Base-by-base conservation (phyloP, 805 yeast genomes). In the Candida pseudofarinosa region DNA sequence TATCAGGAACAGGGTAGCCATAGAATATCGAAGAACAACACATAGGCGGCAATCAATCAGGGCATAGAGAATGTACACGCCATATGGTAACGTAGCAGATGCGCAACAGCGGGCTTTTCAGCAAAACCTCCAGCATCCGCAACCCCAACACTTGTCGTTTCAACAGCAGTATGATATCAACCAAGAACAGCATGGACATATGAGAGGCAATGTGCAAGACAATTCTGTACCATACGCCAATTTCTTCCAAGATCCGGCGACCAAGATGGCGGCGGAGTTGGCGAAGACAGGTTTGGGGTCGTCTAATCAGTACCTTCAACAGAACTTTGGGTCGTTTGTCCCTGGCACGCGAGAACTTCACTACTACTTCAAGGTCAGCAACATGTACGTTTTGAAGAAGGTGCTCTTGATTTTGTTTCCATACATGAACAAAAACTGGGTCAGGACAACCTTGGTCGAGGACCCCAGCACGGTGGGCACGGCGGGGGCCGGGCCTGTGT, bases 311-410 rank as follows among this genome's bases (percentile, higher is more conserved):
- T 86, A 85, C 63, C 63, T 88, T 60, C 86, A 86, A 51, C 83
- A 82, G 47, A 88, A 85, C 62, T 74, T 83, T 50, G 77, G 77
- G 17, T 69, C 68, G 34, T 67, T 74, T 51, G 73, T 77, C 20
- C 69, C 74, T 2, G 67, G 69, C 18, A 71, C 74, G 2, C 39
- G 44, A 2, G 82, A 85, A 42, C 65, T 93, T 52, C 83, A 88
- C 50, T 86, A 83, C 66, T 90, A 90, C 64, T 95, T 93, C 73
- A 88, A 87, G 63, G 97, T 93, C 15, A 84, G 95, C 37, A 95
- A 91, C 61, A 70, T 81, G 4, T 95, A 91, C 56, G 99, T 93
- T 12, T 58, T 85, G 47, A 72, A 73, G 30, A 93, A 93, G 59
- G 62, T 93, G 19, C 59, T 74, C 20, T 72, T 90, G 47, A 82